Evolutionary conservation across 2,329 filamentous ascomycete species (phyloP), one percentile per base, ranked within the genome.

Genomic region (Tolypocladium paradoxum): DNA sequence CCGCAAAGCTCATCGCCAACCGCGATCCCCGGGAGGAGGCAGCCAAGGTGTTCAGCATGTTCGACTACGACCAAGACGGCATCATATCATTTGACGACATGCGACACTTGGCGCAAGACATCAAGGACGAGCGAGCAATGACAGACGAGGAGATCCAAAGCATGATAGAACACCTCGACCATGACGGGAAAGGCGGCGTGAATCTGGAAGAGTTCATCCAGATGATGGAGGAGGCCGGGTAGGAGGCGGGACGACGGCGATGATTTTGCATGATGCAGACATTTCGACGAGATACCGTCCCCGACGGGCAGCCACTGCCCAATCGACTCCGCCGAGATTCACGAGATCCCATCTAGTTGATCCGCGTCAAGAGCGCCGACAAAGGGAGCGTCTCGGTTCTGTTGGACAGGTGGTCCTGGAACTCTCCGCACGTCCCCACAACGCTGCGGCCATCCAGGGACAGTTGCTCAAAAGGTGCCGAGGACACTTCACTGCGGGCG

Each of bases 111-210:
- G 90, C 92, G 54, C 82, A 90, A 62, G 93, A 97, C 68, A 76
- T 99, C 58, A 93, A 93, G 8, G 92, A 97, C 69, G 71, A 73
- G 53, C 68, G 71, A 45, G 90, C 88, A 14, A 77, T 99, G 60
- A 89, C 93, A 61, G 92, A 99, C 65, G 88, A 95, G 63, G 93
- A 99, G 69, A 77, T 99, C 56, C 78, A 83, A 61, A 90, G 90
- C 58, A 99, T 99, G 93, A 93, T 99, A 73, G 90, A 96, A 65
- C 92, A 97, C 70, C 95, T 97, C 73, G 93, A 99, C 73, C 78
- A 96, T 58, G 88, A 95, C 65, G 92, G 90, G 1, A 95, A 95
- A 61, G 91, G 91, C 12, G 90, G 81, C 53, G 83, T 87, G 8
- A 82, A 81, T 58, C 75, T 81, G 59, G 83, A 87, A 54, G 84